Base-by-base conservation (phyloP, 495 filamentous ascomycete genomes). In the Articulospora tetracladia region DNA sequence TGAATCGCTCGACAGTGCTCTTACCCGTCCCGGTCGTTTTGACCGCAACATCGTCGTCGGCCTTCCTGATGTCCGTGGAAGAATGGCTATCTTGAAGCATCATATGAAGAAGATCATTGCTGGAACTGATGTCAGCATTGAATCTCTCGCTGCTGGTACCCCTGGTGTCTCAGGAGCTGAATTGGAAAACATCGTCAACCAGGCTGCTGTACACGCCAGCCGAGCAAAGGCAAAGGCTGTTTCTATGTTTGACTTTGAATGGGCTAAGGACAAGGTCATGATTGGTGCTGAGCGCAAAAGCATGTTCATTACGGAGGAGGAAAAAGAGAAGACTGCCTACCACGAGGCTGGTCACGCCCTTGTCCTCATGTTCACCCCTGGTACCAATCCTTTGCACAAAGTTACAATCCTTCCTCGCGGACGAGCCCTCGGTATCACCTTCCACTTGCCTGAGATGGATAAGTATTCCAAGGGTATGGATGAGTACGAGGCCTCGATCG, bases 241-340 rank as follows among this genome's bases (percentile, higher is more conserved):
- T 61, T 76, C 80, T 22, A 86, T 91, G 69, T 70, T 79, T 20
- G 91, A 98, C 68, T 89, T 98, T 55, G 94, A 97, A 62, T 98
- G 92, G 91, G 93, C 94, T 49, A 97, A 95, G 72, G 94, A 98
- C 77, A 96, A 93, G 74, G 91, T 98, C 58, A 87, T 98, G 77
- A 96, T 98, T 90, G 94, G 94, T 49, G 90, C 93, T 28, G 94
- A 98, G 77, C 83, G 87, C 70, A 85, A 83, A 66, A 93, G 86
- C 68, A 88, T 91, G 70, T 84, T 97, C 60, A 95, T 98, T 60
- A 88, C 88, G 48, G 82, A 91, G 55, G 89, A 93, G 74, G 84
- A 86, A 68, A 83, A 84, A 66, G 93, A 98, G 71, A 85, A 92
- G 79, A 98, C 94, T 34, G 94, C 94, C 1, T 98, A 98, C 66